Evolutionary conservation across 2,329 filamentous ascomycete species (phyloP).

Genomic region (Fusarium sulawesiense): DNA sequence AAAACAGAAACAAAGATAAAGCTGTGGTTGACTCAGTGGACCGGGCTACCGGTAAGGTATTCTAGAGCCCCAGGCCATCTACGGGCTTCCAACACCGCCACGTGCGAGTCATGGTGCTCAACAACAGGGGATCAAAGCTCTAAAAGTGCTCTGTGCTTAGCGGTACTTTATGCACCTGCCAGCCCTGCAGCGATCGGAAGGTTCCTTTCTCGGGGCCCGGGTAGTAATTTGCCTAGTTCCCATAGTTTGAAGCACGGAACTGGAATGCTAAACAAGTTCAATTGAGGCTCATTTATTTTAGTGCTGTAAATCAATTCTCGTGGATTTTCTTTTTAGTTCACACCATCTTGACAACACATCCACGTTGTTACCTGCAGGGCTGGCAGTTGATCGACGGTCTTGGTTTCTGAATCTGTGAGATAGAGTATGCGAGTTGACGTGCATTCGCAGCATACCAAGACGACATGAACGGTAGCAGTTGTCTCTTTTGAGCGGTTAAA

Average conservation of each 20-base stretch:
- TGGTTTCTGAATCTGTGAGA: conserved; percentile 19
- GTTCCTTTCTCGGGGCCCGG: conserved; percentile 1
- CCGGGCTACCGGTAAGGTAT: conserved; percentile 25
- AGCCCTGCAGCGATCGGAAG: conserved; percentile 40
- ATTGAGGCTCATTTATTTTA: conserved; percentile 11
- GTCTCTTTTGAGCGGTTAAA: conserved; percentile 1
- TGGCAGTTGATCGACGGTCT: conserved; percentile 39
- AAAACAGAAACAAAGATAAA: not conserved
- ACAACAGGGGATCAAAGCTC: not conserved
- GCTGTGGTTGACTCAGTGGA: not conserved
- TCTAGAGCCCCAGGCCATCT: conserved; percentile 14
- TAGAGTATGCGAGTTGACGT: conserved; percentile 32
- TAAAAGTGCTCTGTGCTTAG: conserved; percentile 38
- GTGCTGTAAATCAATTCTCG: not conserved
- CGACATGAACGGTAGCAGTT: not conserved
- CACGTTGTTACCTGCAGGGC: conserved; percentile 27
- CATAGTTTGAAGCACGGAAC: conserved; percentile 8
- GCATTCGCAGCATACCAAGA: conserved; percentile 23
- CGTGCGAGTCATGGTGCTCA: conserved; percentile 28
- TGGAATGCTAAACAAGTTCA: not conserved
- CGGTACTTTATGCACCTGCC: conserved; percentile 16
- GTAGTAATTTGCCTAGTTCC: conserved; percentile 6
- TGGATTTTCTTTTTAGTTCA: not conserved
- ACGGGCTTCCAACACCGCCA: conserved; percentile 30
- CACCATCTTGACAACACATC: conserved; percentile 13